phyloP scores from a whole-genome alignment of 2,329 filamentous ascomycete genomes.

The Nemania sp. region DNA sequence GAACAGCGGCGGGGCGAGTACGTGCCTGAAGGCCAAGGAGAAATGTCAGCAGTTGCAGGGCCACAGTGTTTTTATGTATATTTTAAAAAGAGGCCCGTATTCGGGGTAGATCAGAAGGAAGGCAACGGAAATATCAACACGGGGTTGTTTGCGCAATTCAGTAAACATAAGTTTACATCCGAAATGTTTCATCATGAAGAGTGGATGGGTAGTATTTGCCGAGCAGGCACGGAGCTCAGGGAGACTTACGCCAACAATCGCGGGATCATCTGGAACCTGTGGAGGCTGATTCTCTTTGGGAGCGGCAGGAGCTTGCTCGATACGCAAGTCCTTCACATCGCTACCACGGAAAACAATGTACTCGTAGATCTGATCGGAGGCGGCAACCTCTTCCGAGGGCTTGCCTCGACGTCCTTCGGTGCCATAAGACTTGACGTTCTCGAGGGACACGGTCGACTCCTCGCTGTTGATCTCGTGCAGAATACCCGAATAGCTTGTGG shows the following conservation, averaged over 20 bases:
- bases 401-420: conserved; percentile 86
- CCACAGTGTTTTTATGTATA: neutral
- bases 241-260: conserved; percentile 93
- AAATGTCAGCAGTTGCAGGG: conserved; percentile 33
- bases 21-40: conserved; percentile 41
- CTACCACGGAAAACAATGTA: conserved; percentile 98
- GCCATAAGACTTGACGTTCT: conserved; percentile 92
- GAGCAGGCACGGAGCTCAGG: neutral
- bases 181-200: conserved; percentile 87
- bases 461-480: conserved; percentile 98
- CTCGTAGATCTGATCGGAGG: conserved; percentile 89
- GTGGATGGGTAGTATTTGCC: conserved; percentile 21
- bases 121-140: conserved; percentile 99
- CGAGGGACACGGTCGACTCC: conserved; percentile 92
- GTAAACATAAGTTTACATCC: conserved; percentile 90
- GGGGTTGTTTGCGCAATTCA: conserved; percentile 89
- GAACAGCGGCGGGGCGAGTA: conserved; percentile 40
- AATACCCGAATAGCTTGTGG: conserved; percentile 84
- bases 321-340: conserved; percentile 96
- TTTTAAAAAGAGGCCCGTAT: conserved; percentile 25
- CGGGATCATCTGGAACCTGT: conserved; percentile 88
- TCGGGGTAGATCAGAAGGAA: conserved; percentile 85
- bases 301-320: conserved; percentile 78
- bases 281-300: conserved; percentile 75
- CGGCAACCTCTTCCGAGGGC: conserved; percentile 78